Base-by-base conservation (phyloP, 176 grass and related monocot species). In the Phoenix roebelenii region DNA sequence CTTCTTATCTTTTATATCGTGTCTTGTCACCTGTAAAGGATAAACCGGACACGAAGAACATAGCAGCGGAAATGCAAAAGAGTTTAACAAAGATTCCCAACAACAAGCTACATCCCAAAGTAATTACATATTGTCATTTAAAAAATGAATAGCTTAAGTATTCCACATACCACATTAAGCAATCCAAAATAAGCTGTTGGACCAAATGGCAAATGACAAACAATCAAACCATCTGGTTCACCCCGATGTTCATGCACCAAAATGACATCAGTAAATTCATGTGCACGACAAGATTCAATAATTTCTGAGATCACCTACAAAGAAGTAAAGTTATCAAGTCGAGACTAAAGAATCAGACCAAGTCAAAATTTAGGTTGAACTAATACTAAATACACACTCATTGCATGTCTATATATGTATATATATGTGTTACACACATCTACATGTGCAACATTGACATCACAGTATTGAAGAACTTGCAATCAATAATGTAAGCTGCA, bases 1-100 rank as follows among this genome's bases (percentile, higher is more conserved):
- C 35, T 97, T 97, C 67, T 79, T 92, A 79, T 98, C 93, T 52
- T 92, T 89, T 55, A 98, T 89, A 74, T 92, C 87, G 58, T 98
- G 88, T 0, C 82, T 81, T 61, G 84, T 98, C 32, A 98, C 88
- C 84, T 98, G 59, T 4, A 51, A 18, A 53, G 65, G 18, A 57
- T 67, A 61, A 68, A 1, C 12, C 35, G 14, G 12, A 44, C 14
- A 19, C 20, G 20, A 20, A 20, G 20, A 20, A 20, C 20, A 20
- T 20, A 20, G 20, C 20, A 20, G 20, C 20, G 20, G 20, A 20
- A 20, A 20, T 20, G 20, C 0, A 20, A 20, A 20, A 20, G 20
- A 20, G 20, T 20, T 20, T 20, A 20, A 20, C 20, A 20, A 20
- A 20, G 20, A 20, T 20, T 20, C 20, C 20, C 20, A 20, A 20